Conservation (phyloP, 352 stramenopile genomes). For the Hyphochytrium catenoides region DNA sequence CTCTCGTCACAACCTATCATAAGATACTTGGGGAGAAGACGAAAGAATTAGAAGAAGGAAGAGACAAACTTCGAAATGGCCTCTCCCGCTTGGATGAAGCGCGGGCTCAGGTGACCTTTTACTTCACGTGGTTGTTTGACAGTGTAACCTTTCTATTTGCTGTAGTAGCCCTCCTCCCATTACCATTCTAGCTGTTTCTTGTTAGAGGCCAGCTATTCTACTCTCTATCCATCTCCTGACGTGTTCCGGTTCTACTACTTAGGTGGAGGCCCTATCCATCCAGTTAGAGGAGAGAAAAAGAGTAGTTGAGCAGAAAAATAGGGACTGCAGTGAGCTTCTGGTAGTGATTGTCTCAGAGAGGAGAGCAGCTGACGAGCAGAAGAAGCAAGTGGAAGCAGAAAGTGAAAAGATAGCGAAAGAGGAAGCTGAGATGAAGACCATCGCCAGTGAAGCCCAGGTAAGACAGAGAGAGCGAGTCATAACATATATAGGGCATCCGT, state of each 20-base stretch:
- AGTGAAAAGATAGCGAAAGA: conserved; percentile 69
- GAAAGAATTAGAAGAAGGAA: conserved; percentile 30
- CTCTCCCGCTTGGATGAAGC: conserved; percentile 55
- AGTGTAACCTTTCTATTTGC: too few relatives aligned
- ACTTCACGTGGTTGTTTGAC: too few relatives aligned
- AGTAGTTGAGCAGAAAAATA: conserved; percentile 67
- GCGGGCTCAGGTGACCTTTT: conserved; percentile 30
- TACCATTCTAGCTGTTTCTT: too few relatives aligned
- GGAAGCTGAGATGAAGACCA: conserved; percentile 73
- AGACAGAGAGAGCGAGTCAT: too few relatives aligned
- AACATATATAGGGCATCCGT: too few relatives aligned
- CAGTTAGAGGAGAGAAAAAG: conserved; percentile 64
- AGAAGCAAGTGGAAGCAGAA: conserved; percentile 78
- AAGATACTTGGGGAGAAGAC: conserved; percentile 47
- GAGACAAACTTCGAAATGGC: conserved; percentile 54
- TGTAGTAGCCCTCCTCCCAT: too few relatives aligned
- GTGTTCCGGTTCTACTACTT: too few relatives aligned
- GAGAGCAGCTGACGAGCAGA: conserved; percentile 77
- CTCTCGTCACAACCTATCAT: conserved; percentile 69
- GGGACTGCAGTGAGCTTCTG: conserved; percentile 80
- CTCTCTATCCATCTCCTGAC: too few relatives aligned
- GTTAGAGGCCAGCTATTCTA: too few relatives aligned
- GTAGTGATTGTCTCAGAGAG: conserved; percentile 78
- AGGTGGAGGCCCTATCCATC: conserved; percentile 61
- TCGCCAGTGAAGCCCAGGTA: conserved; percentile 74